These are phyloP conservation scores for Macrocystidia cucumis DNA, from an alignment of 1,284 basidiomycete genomes.

Conservation along the genomic window DNA sequence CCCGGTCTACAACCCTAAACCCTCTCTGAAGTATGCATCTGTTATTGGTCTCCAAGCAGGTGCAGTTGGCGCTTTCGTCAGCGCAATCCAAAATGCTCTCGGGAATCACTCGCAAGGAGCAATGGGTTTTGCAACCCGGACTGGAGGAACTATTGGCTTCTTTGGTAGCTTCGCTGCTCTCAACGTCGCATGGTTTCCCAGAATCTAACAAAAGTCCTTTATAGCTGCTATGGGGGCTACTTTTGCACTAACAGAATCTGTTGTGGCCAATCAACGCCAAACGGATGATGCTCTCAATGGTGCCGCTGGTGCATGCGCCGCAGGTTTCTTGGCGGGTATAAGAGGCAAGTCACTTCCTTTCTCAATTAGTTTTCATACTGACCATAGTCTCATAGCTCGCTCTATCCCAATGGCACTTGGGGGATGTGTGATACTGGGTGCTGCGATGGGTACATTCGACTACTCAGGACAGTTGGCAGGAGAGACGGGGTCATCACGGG, in stretches of 20 bases:
- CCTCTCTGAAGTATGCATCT: constrained; percentile 51
- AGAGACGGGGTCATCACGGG: constrained; percentile 30
- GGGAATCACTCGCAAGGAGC: constrained; percentile 78
- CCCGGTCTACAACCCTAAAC: constrained; percentile 48
- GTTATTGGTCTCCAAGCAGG: constrained; percentile 63
- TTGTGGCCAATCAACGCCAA: constrained; percentile 76
- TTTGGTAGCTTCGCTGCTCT: constrained; percentile 55
- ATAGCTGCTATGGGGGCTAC: constrained; percentile 88
- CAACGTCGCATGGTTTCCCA: constrained; percentile 1
- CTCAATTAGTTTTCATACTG: constrained; percentile 6
- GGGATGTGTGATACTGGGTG: constrained; percentile 75
- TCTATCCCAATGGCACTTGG: constrained; percentile 83
- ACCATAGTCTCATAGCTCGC: constrained; percentile 44
- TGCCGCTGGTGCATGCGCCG: constrained; percentile 86
- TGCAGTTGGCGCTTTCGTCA: constrained; percentile 71
- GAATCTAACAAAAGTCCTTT: constrained; percentile 8
- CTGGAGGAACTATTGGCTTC: constrained; percentile 74
- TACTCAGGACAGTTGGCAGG: constrained; percentile 67
- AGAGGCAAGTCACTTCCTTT: constrained; percentile 46
- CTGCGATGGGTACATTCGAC: constrained; percentile 79
- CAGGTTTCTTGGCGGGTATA: constrained; percentile 86
- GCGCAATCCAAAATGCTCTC: constrained; percentile 81
- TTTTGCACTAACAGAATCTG: constrained; percentile 78
- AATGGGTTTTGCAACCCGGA: constrained; percentile 78
- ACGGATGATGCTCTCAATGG: constrained; percentile 83